Conservation (phyloP, 2,329 filamentous ascomycete genomes). For the Fusarium musae region DNA sequence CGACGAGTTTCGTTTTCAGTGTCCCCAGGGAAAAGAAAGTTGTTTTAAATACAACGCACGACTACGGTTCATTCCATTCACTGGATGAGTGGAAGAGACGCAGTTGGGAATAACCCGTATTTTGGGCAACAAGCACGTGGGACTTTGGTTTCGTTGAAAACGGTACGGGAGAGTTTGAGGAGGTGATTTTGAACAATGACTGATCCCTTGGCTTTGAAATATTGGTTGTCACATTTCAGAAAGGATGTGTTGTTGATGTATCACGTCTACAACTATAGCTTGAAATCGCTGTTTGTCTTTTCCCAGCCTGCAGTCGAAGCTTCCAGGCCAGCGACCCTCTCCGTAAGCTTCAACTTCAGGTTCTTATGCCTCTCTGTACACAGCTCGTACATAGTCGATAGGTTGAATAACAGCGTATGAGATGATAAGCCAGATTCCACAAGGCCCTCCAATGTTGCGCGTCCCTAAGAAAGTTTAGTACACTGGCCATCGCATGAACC, state of each 20-base stretch:
- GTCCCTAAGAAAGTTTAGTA: conserved; percentile 61
- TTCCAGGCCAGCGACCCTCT: conserved; percentile 71
- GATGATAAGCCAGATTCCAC: conserved; percentile 74
- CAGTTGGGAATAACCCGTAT: rapidly evolving
- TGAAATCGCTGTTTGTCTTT: conserved; percentile 78
- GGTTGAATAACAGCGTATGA: conserved; percentile 85
- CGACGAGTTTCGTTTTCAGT: neutral
- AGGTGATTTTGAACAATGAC: rapidly evolving
- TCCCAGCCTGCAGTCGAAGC: conserved; percentile 73
- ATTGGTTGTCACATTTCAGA: neutral
- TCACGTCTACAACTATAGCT: conserved; percentile 61
- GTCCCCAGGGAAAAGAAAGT: rapidly evolving
- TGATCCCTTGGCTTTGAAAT: neutral
- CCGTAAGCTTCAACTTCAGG: conserved; percentile 77
- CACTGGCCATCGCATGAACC: neutral
- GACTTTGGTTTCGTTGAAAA: neutral
- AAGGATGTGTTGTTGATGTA: neutral
- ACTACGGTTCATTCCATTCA: neutral
- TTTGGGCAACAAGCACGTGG: rapidly evolving
- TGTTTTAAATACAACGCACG: neutral
- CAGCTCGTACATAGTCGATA: conserved; percentile 91
- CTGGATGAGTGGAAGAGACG: neutral
- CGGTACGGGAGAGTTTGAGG: neutral
- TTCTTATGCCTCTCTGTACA: conserved; percentile 80
- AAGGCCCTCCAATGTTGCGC: conserved; percentile 72